Conservation (phyloP, 2,329 filamentous ascomycete species). For the Thyridium curvatum region DNA sequence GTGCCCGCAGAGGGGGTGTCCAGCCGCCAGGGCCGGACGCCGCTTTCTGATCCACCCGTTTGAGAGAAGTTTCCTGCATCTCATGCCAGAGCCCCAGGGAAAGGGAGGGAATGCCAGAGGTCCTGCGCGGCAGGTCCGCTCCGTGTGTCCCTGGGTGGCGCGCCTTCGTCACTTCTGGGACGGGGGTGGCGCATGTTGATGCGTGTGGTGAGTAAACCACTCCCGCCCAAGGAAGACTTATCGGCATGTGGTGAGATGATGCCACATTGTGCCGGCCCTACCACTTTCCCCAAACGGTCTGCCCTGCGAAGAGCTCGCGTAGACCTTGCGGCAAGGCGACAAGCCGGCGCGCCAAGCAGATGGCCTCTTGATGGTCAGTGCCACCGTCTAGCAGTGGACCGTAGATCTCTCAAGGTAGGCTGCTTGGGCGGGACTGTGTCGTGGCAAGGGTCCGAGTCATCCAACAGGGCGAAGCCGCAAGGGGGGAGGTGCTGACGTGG, state of each 20-base stretch:
- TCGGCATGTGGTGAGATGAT: conserved; percentile 10
- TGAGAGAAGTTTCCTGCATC: conserved; percentile 9
- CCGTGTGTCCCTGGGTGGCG: not conserved
- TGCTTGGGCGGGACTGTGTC: no score
- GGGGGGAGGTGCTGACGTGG: no score
- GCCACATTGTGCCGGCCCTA: no score
- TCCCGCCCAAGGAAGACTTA: not conserved
- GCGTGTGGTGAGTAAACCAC: no score
- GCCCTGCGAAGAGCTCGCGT: no score
- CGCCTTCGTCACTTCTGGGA: not conserved
- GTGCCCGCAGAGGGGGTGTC: conserved; percentile 18
- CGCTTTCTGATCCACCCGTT: conserved; percentile 1
- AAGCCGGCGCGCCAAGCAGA: not conserved
- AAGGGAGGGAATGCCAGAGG: not conserved
- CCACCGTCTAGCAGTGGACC: not conserved
- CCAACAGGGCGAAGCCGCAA: not conserved
- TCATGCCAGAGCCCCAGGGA: conserved; percentile 3
- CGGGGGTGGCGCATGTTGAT: no score
- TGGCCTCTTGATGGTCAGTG: no score
- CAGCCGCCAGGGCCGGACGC: conserved; percentile 21
- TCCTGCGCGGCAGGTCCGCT: conserved; percentile 5
- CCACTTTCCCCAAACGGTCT: no score
- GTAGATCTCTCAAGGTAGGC: not conserved
- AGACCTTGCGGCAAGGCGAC: not conserved
- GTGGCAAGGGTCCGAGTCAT: not conserved